phyloP scores from a whole-genome alignment of 768 basidiomycete species.

The Xerocomus potaroensis region DNA sequence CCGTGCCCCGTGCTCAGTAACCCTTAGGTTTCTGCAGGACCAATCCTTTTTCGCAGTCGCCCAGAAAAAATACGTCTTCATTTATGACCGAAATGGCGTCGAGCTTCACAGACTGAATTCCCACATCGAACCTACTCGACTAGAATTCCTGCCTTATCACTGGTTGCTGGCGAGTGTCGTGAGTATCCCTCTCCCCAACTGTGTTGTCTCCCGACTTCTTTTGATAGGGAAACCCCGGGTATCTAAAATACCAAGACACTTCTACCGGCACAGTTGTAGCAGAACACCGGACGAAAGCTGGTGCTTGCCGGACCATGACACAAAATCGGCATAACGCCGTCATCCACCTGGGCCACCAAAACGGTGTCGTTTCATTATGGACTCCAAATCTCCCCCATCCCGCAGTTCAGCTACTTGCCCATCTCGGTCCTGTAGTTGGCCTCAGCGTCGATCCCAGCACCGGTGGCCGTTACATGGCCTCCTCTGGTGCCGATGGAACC shows the following conservation, averaged over 20 bases:
- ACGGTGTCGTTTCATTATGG: slow-evolving; percentile 95
- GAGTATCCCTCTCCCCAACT: slow-evolving; percentile 27
- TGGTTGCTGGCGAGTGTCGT: slow-evolving; percentile 88
- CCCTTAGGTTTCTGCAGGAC: slow-evolving; percentile 78
- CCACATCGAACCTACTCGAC: slow-evolving; percentile 83
- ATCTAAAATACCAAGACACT: slow-evolving; percentile 94
- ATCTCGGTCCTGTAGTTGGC: slow-evolving; percentile 80
- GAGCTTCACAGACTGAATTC: slow-evolving; percentile 83
- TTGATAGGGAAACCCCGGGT: slow-evolving; percentile 76
- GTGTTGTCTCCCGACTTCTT: background rate
- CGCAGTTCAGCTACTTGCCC: slow-evolving; percentile 87
- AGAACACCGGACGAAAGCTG: slow-evolving; percentile 87
- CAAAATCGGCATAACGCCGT: slow-evolving; percentile 94
- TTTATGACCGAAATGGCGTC: slow-evolving; percentile 92
- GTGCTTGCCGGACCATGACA: slow-evolving; percentile 77
- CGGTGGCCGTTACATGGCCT: slow-evolving; percentile 89
- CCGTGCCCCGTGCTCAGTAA: background rate
- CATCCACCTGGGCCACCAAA: slow-evolving; percentile 91
- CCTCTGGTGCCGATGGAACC: slow-evolving; percentile 78
- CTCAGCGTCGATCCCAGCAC: slow-evolving; percentile 81
- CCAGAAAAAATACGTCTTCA: slow-evolving; percentile 93
- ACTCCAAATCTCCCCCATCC: slow-evolving; percentile 92
- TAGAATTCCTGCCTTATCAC: slow-evolving; percentile 94
- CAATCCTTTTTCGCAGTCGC: slow-evolving; percentile 93
- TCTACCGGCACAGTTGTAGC: slow-evolving; percentile 86